Base-by-base conservation (phyloP, 768 basidiomycete species). In the Hygrocybe coccinea region DNA sequence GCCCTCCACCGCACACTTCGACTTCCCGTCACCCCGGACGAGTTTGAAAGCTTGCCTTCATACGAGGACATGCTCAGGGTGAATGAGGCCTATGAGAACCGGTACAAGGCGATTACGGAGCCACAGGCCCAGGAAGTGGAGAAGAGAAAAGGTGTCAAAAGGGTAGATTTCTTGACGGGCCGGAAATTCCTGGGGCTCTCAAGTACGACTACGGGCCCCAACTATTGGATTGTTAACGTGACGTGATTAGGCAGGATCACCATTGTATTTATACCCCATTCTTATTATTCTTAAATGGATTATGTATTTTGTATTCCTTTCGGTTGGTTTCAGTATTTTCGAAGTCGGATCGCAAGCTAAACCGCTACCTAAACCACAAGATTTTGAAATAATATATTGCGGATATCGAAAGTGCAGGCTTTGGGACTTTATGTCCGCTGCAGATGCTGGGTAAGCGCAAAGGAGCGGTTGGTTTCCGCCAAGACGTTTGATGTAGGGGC, bases 101-200 rank as follows among this genome's bases (percentile, higher is more conserved):
- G 82, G 17, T 79, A 69, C 56, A 64, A 66, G 35, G 64, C 67
- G 14, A 67, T 74, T 14, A 38, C 59, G 1, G 69, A 74, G 9
- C 53, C 63, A 2, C 63, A 63, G 22, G 63, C 55, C 2, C 68
- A 66, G 22, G 71, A 70, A 33, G 60, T 64, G 25, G 81, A 83
- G 65, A 68, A 71, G 58, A 60, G 60, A 8, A 78, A 78, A 61
- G 81, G 80, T 0, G 59, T 84, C n/a, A 81, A 78, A 63, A 68
- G 80, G 47, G 73, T 84, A 0, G 83, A 85, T 64, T 83, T 81
- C 60, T 65, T 85, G 46, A 63, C 70, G 47, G 73, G 67, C 35
- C 67, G 64, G 17, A 73, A 65, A 21, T 56, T 81, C 63, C 65
- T 64, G 62, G 80, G 80, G 22, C 52, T 82, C 37, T 71, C 69